phyloP scores from a whole-genome alignment of 73 alveolate genomes.

The Paramecium biaurelia region DNA sequence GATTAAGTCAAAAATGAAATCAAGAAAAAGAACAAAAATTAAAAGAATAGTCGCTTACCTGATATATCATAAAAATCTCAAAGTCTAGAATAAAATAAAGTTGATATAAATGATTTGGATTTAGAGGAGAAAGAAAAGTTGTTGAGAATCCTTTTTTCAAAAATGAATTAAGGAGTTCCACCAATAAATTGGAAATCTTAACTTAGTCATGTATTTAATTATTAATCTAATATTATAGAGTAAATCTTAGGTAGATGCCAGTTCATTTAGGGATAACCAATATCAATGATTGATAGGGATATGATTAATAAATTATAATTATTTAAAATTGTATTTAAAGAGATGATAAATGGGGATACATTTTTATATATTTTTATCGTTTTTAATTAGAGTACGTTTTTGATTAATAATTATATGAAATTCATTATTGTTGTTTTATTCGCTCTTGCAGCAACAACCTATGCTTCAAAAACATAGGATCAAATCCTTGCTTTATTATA shows the following conservation, averaged over 20 bases:
- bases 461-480: slow-evolving; percentile 31
- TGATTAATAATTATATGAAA: slow-evolving; percentile 26
- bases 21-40: slow-evolving; percentile 71
- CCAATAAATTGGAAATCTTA: slow-evolving; percentile 81
- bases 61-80: neutral
- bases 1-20: slow-evolving; percentile 87
- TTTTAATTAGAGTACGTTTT: slow-evolving; percentile 3
- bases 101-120: slow-evolving; percentile 82
- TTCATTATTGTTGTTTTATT: slow-evolving; percentile 18
- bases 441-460: slow-evolving; percentile 40
- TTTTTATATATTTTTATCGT: slow-evolving; percentile 17
- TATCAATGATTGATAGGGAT: neutral
- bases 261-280: slow-evolving; percentile 47
- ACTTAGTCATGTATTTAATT: neutral
- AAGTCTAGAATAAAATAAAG: slow-evolving; percentile 63
- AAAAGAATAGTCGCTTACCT: slow-evolving; percentile 68
- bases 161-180: slow-evolving; percentile 92
- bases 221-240: neutral
- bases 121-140: slow-evolving; percentile 91
- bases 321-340: neutral
- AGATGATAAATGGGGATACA: neutral
- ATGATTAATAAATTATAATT: neutral
- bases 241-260: slow-evolving; percentile 19
- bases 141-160: slow-evolving; percentile 79
- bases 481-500: slow-evolving; percentile 29